These are phyloP conservation scores for Waltergamsia citrina DNA, from an alignment of 2,329 filamentous ascomycete species.

Conservation along the genomic window DNA sequence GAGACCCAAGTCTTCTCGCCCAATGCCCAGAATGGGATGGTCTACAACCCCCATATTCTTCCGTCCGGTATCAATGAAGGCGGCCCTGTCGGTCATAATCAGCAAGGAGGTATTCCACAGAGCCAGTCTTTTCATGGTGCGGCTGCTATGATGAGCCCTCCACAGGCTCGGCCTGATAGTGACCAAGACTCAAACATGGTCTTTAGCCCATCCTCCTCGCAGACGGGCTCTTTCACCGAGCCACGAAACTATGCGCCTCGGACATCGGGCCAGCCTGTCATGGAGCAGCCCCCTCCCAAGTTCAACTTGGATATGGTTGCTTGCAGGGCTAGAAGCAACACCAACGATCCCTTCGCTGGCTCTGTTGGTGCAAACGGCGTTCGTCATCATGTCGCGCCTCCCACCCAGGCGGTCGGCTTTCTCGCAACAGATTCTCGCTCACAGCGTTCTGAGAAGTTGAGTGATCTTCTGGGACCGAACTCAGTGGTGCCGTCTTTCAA, in stretches of 20 bases:
- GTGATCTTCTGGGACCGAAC: constrained; percentile 20
- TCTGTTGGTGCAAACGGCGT: not conserved
- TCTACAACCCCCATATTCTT: no score
- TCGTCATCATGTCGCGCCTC: not conserved
- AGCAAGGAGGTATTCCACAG: not conserved
- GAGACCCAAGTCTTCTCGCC: no score
- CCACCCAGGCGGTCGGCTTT: constrained; percentile 4
- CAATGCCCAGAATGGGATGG: no score
- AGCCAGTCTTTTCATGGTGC: not conserved
- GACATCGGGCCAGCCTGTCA: constrained; percentile 13
- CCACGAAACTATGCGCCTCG: constrained; percentile 31
- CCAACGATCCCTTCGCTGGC: not conserved
- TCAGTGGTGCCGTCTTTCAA: constrained; percentile 22
- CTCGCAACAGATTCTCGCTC: constrained; percentile 3
- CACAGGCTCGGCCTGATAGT: not conserved
- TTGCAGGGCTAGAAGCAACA: not conserved
- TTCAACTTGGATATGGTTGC: constrained; percentile 13
- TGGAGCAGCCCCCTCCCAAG: constrained; percentile 23
- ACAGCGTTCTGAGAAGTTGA: constrained; percentile 26
- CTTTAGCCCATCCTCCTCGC: constrained; percentile 2
- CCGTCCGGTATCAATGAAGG: no score
- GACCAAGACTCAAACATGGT: not conserved
- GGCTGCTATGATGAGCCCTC: not conserved
- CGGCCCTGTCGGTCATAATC: not conserved
- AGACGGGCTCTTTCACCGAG: constrained; percentile 16